Percentiles rank a stretch among this genome's conserved stretches.
Evolutionary conservation across 164 flowering plant species (phyloP).

Genomic region (Berberis thunbergii): DNA sequence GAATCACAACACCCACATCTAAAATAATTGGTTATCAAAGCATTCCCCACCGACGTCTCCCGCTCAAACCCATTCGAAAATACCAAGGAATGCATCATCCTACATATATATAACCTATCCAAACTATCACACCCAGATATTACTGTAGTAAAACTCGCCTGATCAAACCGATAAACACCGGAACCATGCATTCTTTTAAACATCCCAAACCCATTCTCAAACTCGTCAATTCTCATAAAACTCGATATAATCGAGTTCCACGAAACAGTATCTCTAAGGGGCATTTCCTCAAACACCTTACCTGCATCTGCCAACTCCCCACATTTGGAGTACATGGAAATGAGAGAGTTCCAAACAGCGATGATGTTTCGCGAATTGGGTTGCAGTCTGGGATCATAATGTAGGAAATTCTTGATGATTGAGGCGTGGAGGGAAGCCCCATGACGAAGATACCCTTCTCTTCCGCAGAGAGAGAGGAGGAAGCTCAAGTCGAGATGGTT

Average conservation of each 20-base stretch:
- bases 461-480: conserved; percentile 31
- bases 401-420: conserved; percentile 35
- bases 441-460: conserved; percentile 30
- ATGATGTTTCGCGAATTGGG: conserved; percentile 11
- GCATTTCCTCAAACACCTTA: conserved; percentile 64
- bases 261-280: conserved; percentile 58
- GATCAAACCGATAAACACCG: conserved; percentile 31
- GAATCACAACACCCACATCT: conserved; percentile 35
- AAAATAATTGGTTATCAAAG: conserved; percentile 60
- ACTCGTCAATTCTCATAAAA: conserved; percentile 26
- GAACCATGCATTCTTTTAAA: conserved; percentile 39
- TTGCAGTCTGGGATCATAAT: conserved; percentile 3
- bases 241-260: conserved; percentile 70
- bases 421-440: conserved; percentile 72
- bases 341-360: conserved; percentile 52
- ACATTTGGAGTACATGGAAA: conserved; percentile 27
- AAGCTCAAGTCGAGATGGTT: not conserved
- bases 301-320: conserved; percentile 32
- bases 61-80: conserved; percentile 39
- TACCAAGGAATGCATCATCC: conserved; percentile 57
- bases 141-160: conserved; percentile 64
- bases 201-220: conserved; percentile 32
- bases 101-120: conserved; percentile 15
- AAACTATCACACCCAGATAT: conserved; percentile 44
- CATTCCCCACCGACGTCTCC: conserved; percentile 70